A percentile compares a stretch with the other conserved stretches of the same genome.
These are phyloP conservation scores for Cyberlindnera subsufficiens DNA, from an alignment of 805 yeast species.

Conservation along the genomic window DNA sequence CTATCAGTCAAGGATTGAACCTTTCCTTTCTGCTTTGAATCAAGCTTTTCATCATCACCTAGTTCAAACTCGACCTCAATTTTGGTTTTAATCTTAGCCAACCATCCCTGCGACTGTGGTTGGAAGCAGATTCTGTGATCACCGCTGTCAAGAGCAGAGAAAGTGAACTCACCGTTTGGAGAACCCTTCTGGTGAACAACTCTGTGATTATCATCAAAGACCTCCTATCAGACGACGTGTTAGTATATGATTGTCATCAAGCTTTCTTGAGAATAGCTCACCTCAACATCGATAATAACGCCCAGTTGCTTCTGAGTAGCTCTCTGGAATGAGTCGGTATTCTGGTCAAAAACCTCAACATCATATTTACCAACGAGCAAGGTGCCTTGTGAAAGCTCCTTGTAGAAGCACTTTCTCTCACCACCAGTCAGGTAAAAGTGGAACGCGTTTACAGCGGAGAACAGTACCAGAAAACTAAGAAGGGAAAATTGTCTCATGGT, in stretches of 20 bases:
- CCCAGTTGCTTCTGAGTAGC: conserved; percentile 31
- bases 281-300: conserved; percentile 39
- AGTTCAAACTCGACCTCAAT: conserved; percentile 59
- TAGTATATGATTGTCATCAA: conserved; percentile 1
- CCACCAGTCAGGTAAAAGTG: conserved; percentile 49
- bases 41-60: conserved; percentile 61
- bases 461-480: conserved; percentile 14
- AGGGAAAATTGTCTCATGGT: conserved; percentile 12
- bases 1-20: conserved; percentile 51
- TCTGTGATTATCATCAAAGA: conserved; percentile 71
- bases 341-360: conserved; percentile 38
- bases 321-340: conserved; percentile 28
- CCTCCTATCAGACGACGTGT: conserved; percentile 34
- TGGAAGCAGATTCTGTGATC: conserved; percentile 72
- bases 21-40: conserved; percentile 58
- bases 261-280: conserved; percentile 1
- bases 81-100: conserved; percentile 51
- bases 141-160: conserved; percentile 69
- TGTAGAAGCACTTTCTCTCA: conserved; percentile 49
- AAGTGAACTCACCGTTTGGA: conserved; percentile 64
- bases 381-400: conserved; percentile 46
- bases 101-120: conserved; percentile 53
- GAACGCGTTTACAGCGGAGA: conserved; percentile 30
- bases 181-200: conserved; percentile 66
- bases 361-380: conserved; percentile 44